Base-by-base conservation (phyloP, 2,329 filamentous ascomycete genomes). In the Aspergillaceae sp. region DNA sequence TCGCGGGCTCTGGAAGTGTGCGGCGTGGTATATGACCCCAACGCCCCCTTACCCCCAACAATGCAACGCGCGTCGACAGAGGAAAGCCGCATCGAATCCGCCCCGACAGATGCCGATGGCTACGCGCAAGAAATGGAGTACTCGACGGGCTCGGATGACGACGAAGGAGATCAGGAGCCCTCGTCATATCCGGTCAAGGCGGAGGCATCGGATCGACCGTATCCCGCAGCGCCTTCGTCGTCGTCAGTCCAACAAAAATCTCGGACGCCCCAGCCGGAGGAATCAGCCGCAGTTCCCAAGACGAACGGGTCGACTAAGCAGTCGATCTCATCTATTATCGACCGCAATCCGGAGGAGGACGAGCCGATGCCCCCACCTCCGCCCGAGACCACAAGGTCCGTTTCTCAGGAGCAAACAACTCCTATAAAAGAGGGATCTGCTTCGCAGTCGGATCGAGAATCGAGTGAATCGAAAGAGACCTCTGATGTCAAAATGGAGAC, bases 311-410 rank as follows among this genome's bases (percentile, higher is more conserved):
- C 63, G 7, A 62, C 56, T 28, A 68, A 68, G 51, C 65, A 66
- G 36, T 63, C 64, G 26, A 68, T 68, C 38, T 66, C 63, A 2
- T 67, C 65, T 2, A 67, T 68, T 35, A 67, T 68, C 43, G 65
- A 68, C 47, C 58, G 60, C 7, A 56, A 61, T 5, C 62, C 63
- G 0, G 54, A 59, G 34, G 60, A 60, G 40, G 10, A 42, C 55
- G 9, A 46, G 10, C 46, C 59, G 0, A 45, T 56, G 8, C 47
- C 56, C 2, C 47, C 58, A 26, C 55, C 54, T 3, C 47, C 58
- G 28, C 54, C 54, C 1, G 60, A 62, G 37, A 41, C 53, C 5
- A 40, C 48, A n/a, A 47, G 51, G 1, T 59, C 56, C 40, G 48
- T 50, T 28, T 48, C 48, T 5, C 19, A 54, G 40, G 51, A 56